phyloP scores from a whole-genome alignment of 768 basidiomycete species.

The Pleurotus djamor region DNA sequence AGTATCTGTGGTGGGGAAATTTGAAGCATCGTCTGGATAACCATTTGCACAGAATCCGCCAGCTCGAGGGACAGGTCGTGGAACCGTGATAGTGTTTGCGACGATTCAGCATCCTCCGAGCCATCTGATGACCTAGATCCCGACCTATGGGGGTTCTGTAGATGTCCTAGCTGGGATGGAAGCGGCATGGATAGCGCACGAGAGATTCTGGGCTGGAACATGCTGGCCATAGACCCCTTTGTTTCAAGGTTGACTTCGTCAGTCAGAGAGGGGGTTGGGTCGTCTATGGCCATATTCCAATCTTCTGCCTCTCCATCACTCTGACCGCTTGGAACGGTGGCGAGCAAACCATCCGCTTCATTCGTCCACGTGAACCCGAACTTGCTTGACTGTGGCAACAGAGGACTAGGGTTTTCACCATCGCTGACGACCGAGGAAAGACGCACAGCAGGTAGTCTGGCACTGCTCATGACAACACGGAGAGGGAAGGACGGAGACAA shows the following conservation, averaged over 20 bases:
- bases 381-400: slow-evolving; percentile 47
- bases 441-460: slow-evolving; percentile 47
- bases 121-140: slow-evolving; percentile 69
- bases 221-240: neutral
- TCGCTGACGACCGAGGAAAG: slow-evolving; percentile 41
- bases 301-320: neutral
- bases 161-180: slow-evolving; percentile 73
- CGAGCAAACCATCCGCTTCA: slow-evolving; percentile 37
- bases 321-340: slow-evolving; percentile 22
- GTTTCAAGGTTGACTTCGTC: neutral
- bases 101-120: slow-evolving; percentile 36
- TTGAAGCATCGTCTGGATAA: slow-evolving; percentile 89
- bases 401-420: slow-evolving; percentile 23
- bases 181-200: slow-evolving; percentile 79
- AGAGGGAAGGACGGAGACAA: neutral
- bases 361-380: slow-evolving; percentile 61
- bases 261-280: neutral
- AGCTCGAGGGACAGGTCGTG: slow-evolving; percentile 82
- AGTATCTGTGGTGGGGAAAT: slow-evolving; percentile 87
- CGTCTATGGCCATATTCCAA: neutral
- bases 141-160: slow-evolving; percentile 73
- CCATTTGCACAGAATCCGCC: slow-evolving; percentile 87
- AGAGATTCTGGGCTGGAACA: slow-evolving; percentile 40
- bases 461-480: slow-evolving; percentile 27
- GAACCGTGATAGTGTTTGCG: slow-evolving; percentile 37